Conservation (phyloP, 352 stramenopile species). For the Phytophthora chlamydospora region DNA sequence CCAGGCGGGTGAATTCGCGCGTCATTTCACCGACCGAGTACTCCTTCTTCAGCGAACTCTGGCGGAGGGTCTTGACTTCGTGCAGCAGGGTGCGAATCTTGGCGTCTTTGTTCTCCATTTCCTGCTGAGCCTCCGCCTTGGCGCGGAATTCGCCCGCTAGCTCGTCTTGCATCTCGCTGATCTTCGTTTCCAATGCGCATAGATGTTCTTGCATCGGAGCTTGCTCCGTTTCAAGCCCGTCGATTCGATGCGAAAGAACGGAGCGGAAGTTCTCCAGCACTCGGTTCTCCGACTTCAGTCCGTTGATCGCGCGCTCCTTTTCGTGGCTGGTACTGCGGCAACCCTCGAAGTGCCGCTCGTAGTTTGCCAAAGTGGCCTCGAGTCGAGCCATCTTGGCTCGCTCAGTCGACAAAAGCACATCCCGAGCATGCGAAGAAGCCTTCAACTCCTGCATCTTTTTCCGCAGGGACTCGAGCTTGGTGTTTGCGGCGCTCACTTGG, state of each 20-base stretch:
- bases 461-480: conserved; percentile 80
- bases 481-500: conserved; percentile 78
- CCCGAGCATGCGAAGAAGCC: conserved; percentile 62
- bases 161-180: conserved; percentile 81
- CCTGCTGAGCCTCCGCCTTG: conserved; percentile 68
- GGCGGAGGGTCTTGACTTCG: conserved; percentile 77
- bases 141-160: conserved; percentile 72
- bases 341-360: conserved; percentile 79
- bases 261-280: conserved; percentile 86
- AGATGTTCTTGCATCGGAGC: conserved; percentile 75
- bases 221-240: conserved; percentile 76
- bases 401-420: conserved; percentile 78
- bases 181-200: conserved; percentile 58
- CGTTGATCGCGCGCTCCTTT: conserved; percentile 72
- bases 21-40: conserved; percentile 83
- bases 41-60: conserved; percentile 81
- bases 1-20: conserved; percentile 72
- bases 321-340: conserved; percentile 69
- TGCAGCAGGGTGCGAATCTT: conserved; percentile 79
- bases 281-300: conserved; percentile 74
- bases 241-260: conserved; percentile 77
- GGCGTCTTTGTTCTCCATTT: conserved; percentile 72
- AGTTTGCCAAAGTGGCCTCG: conserved; percentile 67
- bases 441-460: conserved; percentile 90
- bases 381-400: conserved; percentile 69